phyloP scores from a whole-genome alignment of 139 green algal genomes.

The Chlamydomonas eustigma region DNA sequence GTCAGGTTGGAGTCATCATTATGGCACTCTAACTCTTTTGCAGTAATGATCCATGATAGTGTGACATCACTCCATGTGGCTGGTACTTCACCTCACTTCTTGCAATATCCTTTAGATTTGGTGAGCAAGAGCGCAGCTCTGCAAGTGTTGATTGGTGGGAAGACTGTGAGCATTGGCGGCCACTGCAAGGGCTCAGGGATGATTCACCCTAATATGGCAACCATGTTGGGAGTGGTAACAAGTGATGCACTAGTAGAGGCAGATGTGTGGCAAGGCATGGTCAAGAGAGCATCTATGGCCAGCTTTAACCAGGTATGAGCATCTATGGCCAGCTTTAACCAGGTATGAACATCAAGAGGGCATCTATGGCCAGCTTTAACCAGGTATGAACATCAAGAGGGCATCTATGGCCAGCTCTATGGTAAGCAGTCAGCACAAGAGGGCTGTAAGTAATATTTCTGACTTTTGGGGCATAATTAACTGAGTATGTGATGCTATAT shows the following conservation, averaged over 20 bases:
- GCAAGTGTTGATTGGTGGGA: slow-evolving; percentile 61
- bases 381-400: no score
- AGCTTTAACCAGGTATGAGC: slow-evolving; percentile 68
- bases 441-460: no score
- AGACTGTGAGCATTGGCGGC: slow-evolving; percentile 78
- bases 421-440: no score
- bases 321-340: no score
- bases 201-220: slow-evolving; percentile 99
- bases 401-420: no score
- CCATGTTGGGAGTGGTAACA: slow-evolving; percentile 95
- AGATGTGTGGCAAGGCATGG: slow-evolving; percentile 74
- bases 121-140: slow-evolving; percentile 85
- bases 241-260: slow-evolving; percentile 80
- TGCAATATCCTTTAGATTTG: slow-evolving; percentile 30
- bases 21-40: no score
- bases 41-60: no score
- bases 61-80: no score
- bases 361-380: no score
- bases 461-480: no score
- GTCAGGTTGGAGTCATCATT: no score
- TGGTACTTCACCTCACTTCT: background rate
- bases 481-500: background rate
- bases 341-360: no score
- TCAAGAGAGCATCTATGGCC: slow-evolving; percentile 54
- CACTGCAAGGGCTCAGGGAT: slow-evolving; percentile 96